These are phyloP conservation scores for Ramularia endophylla DNA, from an alignment of 2,329 filamentous ascomycete genomes.

Conservation along the genomic window DNA sequence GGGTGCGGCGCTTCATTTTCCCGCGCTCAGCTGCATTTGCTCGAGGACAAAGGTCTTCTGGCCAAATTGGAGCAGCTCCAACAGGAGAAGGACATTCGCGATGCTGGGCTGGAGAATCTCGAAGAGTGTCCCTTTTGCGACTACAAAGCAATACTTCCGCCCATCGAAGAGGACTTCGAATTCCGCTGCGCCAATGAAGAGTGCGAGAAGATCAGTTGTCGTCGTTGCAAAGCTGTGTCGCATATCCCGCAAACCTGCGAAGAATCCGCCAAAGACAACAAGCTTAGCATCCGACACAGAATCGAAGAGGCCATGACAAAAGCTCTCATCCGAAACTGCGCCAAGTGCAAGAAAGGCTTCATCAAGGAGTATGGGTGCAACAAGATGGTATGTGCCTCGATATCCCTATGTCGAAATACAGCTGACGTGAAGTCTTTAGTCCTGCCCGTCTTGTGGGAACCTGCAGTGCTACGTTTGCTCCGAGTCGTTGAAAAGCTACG, in stretches of 20 bases:
- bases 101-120: conserved; percentile 65
- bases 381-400: conserved; percentile 53
- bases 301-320: conserved; percentile 82
- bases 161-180: conserved; percentile 62
- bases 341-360: conserved; percentile 65
- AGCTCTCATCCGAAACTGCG: conserved; percentile 71
- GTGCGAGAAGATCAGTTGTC: conserved; percentile 51
- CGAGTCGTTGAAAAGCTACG: conserved; percentile 55
- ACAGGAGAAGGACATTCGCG: conserved; percentile 62
- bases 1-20: conserved; percentile 60
- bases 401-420: too few species aligned
- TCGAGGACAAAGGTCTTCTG: conserved; percentile 54
- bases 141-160: conserved; percentile 67
- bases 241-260: conserved; percentile 69
- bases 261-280: conserved; percentile 56
- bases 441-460: conserved; percentile 55
- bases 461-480: conserved; percentile 66
- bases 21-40: conserved; percentile 47
- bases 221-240: conserved; percentile 58
- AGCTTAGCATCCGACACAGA: conserved; percentile 55
- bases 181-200: conserved; percentile 64
- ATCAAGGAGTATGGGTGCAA: conserved; percentile 78
- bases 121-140: conserved; percentile 77
- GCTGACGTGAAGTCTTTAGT: conserved; percentile 17
- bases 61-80: conserved; percentile 64